Evolutionary conservation across 83 land plant species (phyloP).

Genomic region (Thuja plicata): DNA sequence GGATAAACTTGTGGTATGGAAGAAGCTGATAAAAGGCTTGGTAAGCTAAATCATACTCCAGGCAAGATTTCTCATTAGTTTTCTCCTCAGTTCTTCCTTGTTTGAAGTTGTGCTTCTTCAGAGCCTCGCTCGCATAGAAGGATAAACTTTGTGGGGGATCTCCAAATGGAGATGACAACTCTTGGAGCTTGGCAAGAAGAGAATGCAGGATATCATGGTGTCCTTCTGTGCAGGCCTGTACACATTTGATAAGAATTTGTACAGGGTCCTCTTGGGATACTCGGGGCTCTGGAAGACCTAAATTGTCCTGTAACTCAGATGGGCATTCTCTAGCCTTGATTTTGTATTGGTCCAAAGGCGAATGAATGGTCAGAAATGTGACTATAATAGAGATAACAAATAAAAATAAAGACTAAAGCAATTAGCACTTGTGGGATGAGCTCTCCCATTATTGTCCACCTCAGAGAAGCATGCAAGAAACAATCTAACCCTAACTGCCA

Average conservation of each 20-base stretch:
- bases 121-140: slow-evolving; percentile 15
- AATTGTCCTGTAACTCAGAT: slow-evolving; percentile 2
- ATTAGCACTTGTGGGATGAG: too few relatives aligned
- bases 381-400: too few relatives aligned
- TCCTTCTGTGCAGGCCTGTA: not conserved
- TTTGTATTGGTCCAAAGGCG: not conserved
- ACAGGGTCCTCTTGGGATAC: slow-evolving; percentile 8
- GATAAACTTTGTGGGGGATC: slow-evolving; percentile 17
- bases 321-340: slow-evolving; percentile 7
- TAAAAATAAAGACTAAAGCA: too few relatives aligned
- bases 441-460: too few relatives aligned
- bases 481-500: too few relatives aligned
- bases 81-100: not conserved
- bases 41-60: slow-evolving; percentile 7
- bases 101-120: slow-evolving; percentile 1
- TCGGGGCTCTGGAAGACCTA: slow-evolving; percentile 1
- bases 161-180: slow-evolving; percentile 11
- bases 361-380: too few relatives aligned
- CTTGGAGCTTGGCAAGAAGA: slow-evolving; percentile 15
- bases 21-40: slow-evolving; percentile 21
- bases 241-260: slow-evolving; percentile 16
- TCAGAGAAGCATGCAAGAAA: too few relatives aligned
- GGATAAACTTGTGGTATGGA: slow-evolving; percentile 17
- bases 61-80: not conserved
- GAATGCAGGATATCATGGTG: not conserved